Evolutionary conservation across 2,329 filamentous ascomycete genomes (phyloP), one percentile per base, ranked within the genome.

Genomic region (Fusarium gaditjirri): DNA sequence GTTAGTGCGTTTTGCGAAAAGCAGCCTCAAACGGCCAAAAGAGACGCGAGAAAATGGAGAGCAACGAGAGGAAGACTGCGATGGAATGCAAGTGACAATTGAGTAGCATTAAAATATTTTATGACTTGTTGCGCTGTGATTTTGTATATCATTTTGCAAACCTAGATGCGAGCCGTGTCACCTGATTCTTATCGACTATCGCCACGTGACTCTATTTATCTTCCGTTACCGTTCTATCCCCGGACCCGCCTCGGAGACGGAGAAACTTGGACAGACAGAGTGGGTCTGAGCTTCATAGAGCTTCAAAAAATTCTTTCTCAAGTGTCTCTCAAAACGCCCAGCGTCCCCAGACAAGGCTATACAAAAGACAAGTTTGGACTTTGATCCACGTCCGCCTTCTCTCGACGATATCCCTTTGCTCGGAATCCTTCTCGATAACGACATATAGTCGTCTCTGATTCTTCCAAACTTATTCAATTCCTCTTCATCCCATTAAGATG

Each of bases 221-320:
- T 33, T 23, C 19, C 23, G 33, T 58, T 23, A 38, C 63, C 69
- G 72, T 60, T 33, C 35, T 64, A 71, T 67, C 42, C 41, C 60
- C 68, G 57, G 72, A 64, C 59, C 57, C 57, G 16, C 8, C 29
- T 70, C 72, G 75, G 76, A 61, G 60, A 46, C 75, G 76, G 74
- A 78, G 67, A 77, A 76, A 76, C 73, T 70, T 57, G 29, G 50
- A 52, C 49, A 42, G 27, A 35, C 58, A 72, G 69, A 65, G 71
- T 77, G 76, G 76, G 72, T 41, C 76, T 71, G 27, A 72, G 76
- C 76, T 77, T 71, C 71, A 68, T 71, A 66, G 73, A 80, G 78
- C 80, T 82, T 80, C 78, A 81, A 81, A 82, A 82, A 81, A 78
- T 79, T 81, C 79, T 81, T 79, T 78, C 74, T 70, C 70, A 64